Evolutionary conservation across 2,329 filamentous ascomycete genomes (phyloP).

Genomic region (Cryphonectria nitschkei): DNA sequence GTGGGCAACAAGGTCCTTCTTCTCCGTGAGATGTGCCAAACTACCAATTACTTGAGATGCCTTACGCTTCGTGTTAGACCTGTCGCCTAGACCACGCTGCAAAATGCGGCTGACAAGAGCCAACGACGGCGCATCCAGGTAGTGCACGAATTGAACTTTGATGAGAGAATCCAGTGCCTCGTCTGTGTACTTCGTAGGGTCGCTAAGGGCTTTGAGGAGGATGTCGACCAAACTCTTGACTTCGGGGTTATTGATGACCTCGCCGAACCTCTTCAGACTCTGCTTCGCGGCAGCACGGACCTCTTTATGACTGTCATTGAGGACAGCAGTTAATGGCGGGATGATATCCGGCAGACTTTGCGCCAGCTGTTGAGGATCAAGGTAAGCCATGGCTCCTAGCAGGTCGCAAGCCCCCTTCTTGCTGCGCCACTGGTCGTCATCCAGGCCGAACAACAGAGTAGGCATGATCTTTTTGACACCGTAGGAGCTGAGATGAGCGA

Average conservation of each 20-base stretch:
- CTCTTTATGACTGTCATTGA: conserved; percentile 98
- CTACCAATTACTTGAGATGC: conserved; percentile 97
- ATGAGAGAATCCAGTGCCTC: conserved; percentile 91
- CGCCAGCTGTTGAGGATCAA: conserved; percentile 93
- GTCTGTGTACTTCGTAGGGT: conserved; percentile 96
- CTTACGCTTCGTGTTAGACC: conserved; percentile 95
- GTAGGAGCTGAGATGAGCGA: conserved; percentile 89
- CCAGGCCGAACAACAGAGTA: conserved; percentile 86
- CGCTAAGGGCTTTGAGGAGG: conserved; percentile 92
- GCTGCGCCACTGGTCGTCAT: conserved; percentile 96
- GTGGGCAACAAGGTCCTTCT: conserved; percentile 90
- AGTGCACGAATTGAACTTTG: conserved; percentile 98
- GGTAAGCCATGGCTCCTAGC: conserved; percentile 96
- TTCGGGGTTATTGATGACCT: conserved; percentile 97
- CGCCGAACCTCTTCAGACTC: conserved; percentile 95
- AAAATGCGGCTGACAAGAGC: conserved; percentile 94
- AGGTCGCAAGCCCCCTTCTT: conserved; percentile 98
- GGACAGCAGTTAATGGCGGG: conserved; percentile 86
- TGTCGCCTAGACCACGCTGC: conserved; percentile 86
- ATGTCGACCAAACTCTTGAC: conserved; percentile 91
- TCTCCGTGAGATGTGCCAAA: conserved; percentile 93
- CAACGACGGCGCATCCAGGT: conserved; percentile 94
- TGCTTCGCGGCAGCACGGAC: conserved; percentile 90
- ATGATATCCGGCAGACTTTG: conserved; percentile 95
- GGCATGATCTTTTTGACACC: conserved; percentile 95